Percentiles rank a stretch among this genome's conserved stretches.
These are phyloP conservation scores for Quercus wislizeni DNA, from an alignment of 306 rosid species.

Conservation along the genomic window DNA sequence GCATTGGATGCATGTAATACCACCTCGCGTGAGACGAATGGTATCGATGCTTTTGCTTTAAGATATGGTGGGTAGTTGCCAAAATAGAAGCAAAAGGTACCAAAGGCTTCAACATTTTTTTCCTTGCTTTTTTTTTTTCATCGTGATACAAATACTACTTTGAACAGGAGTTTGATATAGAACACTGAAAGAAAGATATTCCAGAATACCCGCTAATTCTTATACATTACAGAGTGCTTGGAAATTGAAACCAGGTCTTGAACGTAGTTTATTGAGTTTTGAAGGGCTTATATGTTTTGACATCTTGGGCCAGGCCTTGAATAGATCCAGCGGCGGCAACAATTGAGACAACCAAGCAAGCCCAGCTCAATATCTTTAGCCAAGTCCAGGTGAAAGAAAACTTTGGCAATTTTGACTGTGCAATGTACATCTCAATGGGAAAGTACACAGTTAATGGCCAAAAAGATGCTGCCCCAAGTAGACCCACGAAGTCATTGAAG, in stretches of 20 bases:
- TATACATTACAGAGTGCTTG: constrained; percentile 2
- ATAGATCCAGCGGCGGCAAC: constrained; percentile 84
- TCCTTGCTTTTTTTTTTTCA: no score
- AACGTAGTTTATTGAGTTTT: constrained; percentile 36
- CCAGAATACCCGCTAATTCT: background rate
- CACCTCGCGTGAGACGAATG: no score
- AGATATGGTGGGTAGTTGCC: no score
- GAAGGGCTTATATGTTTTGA: constrained; percentile 82
- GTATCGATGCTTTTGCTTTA: no score
- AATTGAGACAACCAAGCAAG: constrained; percentile 69
- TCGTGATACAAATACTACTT: no score
- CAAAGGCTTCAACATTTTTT: no score
- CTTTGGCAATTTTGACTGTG: constrained; percentile 57
- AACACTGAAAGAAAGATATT: no score
- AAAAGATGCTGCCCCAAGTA: constrained; percentile 85
- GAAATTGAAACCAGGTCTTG: constrained; percentile 13
- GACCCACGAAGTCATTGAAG: constrained; percentile 87
- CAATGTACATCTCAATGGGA: constrained; percentile 93
- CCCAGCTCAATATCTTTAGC: constrained; percentile 85
- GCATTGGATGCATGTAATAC: no score
- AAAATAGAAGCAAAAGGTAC: no score
- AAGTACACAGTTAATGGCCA: constrained; percentile 92
- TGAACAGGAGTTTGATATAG: no score
- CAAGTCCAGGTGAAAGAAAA: constrained; percentile 81
- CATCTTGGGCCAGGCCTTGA: constrained; percentile 68